These are phyloP conservation scores for Haplographium delicatum DNA, from an alignment of 495 filamentous ascomycete genomes.

Conservation along the genomic window DNA sequence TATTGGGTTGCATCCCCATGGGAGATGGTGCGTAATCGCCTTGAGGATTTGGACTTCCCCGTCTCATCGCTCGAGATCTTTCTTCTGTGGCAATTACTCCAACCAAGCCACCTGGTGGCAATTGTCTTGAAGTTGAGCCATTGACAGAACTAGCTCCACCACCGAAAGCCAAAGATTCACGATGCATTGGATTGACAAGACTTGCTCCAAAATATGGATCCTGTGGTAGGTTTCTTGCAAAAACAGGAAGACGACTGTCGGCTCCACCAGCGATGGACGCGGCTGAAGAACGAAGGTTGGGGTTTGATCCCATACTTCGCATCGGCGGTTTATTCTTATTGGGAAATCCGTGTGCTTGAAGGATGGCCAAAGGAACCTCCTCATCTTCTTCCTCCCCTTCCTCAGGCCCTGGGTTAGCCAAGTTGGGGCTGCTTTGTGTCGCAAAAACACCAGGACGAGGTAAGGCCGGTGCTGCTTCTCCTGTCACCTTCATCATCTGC, in stretches of 20 bases:
- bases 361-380: conserved; percentile 80
- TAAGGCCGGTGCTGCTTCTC: conserved; percentile 43
- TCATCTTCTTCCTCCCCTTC: conserved; percentile 68
- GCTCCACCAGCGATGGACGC: conserved; percentile 25
- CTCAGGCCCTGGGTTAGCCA: conserved; percentile 30
- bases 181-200: conserved; percentile 64
- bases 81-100: conserved; percentile 90
- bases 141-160: conserved; percentile 47
- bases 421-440: conserved; percentile 52
- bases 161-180: conserved; percentile 72
- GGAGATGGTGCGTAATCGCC: conserved; percentile 32
- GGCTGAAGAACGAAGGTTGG: conserved; percentile 47
- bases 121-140: conserved; percentile 33
- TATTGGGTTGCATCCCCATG: conserved; percentile 29
- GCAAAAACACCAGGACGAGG: conserved; percentile 29
- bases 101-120: conserved; percentile 67
- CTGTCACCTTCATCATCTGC: conserved; percentile 95
- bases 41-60: conserved; percentile 70
- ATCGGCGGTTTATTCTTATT: conserved; percentile 75
- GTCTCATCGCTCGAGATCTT: conserved; percentile 65
- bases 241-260: conserved; percentile 63
- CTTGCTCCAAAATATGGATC: conserved; percentile 88
- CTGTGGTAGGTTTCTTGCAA: conserved; percentile 78
- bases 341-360: conserved; percentile 91
- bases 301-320: conserved; percentile 60